Evolutionary conservation across 225 moss, liverwort and hornwort species (phyloP).

Genomic region (Anthoceros angustus): DNA sequence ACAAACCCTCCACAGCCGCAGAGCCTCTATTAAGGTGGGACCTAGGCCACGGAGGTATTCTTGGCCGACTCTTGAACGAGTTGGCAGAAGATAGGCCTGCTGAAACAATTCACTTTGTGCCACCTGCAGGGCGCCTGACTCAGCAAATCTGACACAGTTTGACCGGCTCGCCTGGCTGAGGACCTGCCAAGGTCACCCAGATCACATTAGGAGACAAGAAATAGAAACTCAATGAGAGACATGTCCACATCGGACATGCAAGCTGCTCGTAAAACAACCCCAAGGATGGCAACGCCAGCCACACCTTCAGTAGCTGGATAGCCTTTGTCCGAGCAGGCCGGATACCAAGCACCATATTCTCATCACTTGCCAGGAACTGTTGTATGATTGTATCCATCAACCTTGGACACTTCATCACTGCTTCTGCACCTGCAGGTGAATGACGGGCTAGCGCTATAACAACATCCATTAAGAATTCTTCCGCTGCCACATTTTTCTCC

Average conservation of each 20-base stretch:
- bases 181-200: conserved; percentile 24
- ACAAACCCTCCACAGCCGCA: conserved; percentile 81
- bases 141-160: conserved; percentile 42
- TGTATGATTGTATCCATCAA: conserved; percentile 58
- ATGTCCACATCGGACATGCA: background rate
- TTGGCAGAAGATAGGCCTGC: conserved; percentile 26
- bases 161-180: conserved; percentile 50
- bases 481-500: conserved; percentile 57
- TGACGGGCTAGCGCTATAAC: conserved; percentile 71
- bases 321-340: conserved; percentile 45
- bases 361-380: conserved; percentile 44
- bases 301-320: conserved; percentile 76
- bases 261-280: background rate
- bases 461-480: conserved; percentile 63
- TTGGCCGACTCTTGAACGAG: conserved; percentile 14
- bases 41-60: conserved; percentile 12
- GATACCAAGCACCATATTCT: conserved; percentile 22
- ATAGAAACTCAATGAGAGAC: background rate
- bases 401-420: conserved; percentile 84
- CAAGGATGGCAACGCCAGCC: background rate
- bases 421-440: conserved; percentile 62
- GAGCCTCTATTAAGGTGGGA: conserved; percentile 30
- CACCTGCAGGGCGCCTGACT: conserved; percentile 46
- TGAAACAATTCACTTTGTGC: conserved; percentile 42
- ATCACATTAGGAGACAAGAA: background rate